Base-by-base conservation (phyloP, 768 basidiomycete species). In the Tephrocybe rancida region DNA sequence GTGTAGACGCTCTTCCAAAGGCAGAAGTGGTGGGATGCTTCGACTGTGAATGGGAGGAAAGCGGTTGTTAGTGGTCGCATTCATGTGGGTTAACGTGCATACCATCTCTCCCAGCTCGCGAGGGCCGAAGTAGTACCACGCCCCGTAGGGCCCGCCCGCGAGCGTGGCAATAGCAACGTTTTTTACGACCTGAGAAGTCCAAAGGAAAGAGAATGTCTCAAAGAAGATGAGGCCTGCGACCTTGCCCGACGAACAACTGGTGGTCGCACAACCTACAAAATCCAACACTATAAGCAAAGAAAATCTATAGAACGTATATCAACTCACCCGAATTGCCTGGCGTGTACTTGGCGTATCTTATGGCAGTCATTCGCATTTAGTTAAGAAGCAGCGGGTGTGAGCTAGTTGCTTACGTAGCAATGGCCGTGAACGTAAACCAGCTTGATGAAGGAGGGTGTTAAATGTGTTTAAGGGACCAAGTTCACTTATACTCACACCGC, bases 51-150 rank as follows among this genome's bases (percentile, higher is more conserved):
- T 11, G 44, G 44, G 26, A 4, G 25, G 14, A 16, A 24, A 30
- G 32, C 32, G 34, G 18, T 44, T 24, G 53, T n/a, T 19, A 39
- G 25, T 16, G 5, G 26, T 19, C 32, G 9, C 5, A 11, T 19
- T 30, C n/a, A 39, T 7, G 21, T 5, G 14, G 24, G 16, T 32
- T 24, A n/a, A 50, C 32, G 38, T 48, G 25, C 73, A 53, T 60
- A 84, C 84, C 86, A 88, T 86, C 50, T 82, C 68, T 11, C 86
- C 85, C 53, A 80, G 71, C 2, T 81, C 79, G 18, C 79, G 77
- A 10, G 90, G 88, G 5, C 92, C 90, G 61, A 91, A 92, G 71
- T 93, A 93, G 66, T 92, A 92, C 90, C 90, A 88, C 34, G 78
- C 74, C 39, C 87, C 88, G 59, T 82, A 90, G 3, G 85, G 82